phyloP scores from a whole-genome alignment of 495 filamentous ascomycete species.

The Penicillium simplicissimum region DNA sequence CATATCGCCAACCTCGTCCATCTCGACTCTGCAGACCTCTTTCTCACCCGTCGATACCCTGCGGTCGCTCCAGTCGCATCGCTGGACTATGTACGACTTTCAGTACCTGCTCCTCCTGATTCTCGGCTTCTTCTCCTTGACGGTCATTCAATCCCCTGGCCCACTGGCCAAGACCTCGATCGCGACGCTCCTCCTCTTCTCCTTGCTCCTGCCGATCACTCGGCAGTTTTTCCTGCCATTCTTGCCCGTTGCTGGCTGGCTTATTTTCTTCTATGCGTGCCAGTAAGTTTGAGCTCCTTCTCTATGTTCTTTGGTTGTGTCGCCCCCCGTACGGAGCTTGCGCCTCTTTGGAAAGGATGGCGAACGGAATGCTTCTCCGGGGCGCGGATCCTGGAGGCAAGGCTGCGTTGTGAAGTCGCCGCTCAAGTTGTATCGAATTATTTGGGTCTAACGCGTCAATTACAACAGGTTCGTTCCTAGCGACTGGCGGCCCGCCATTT shows the following conservation, averaged over 20 bases:
- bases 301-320: background rate
- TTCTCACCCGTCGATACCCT: conserved; percentile 74
- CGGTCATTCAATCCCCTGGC: conserved; percentile 72
- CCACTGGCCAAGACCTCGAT: conserved; percentile 69
- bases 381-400: background rate
- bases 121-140: conserved; percentile 77
- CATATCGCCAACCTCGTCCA: conserved; percentile 67
- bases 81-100: conserved; percentile 83
- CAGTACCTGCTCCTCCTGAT: conserved; percentile 78
- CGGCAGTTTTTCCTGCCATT: conserved; percentile 90
- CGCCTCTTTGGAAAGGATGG: background rate
- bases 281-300: conserved; percentile 60
- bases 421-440: background rate
- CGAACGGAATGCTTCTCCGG: conserved; percentile 11
- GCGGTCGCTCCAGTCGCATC: conserved; percentile 66
- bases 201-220: conserved; percentile 83
- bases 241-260: conserved; percentile 77
- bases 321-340: conserved; percentile 9
- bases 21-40: conserved; percentile 79
- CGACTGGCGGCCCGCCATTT: conserved; percentile 85
- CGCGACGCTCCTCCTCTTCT: conserved; percentile 62
- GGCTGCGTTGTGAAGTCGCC: background rate
- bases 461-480: conserved; percentile 72
- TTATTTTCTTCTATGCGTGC: conserved; percentile 86
- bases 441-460: background rate